Evolutionary conservation across 2,329 filamentous ascomycete genomes (phyloP), one percentile per base, ranked within the genome.

Genomic region (Chaetomium sp.): DNA sequence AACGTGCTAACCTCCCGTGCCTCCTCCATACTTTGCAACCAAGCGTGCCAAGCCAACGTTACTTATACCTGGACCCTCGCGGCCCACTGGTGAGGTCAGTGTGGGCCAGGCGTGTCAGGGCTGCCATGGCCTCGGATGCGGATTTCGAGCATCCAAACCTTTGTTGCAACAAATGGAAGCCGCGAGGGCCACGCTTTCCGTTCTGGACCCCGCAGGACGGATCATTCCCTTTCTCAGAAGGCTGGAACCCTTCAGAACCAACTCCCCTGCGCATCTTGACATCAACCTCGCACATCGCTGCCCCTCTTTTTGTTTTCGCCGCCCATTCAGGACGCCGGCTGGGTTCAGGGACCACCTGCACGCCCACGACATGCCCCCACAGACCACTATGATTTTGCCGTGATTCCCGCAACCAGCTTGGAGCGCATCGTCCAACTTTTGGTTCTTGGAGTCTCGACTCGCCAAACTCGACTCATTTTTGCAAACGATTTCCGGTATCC

Each of bases 221-320:
- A 64, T 64, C 60, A 51, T 53, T 60, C 54, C 60, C 50, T 12
- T 53, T 45, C 49, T 52, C 11, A 37, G 37, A 37, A 48, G 36
- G n/a, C 34, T 38, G 45, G 53, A 44, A 54, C 57, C 48, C 38
- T 52, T 52, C 49, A 44, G 46, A 54, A 46, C 40, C 52, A 50
- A 37, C 50, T 52, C 53, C 59, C 56, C 56, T 61, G 59, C 55
- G 36, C 55, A 55, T 56, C 59, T 51, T 59, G 58, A 61, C 61
- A 59, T 61, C 57, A 58, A 54, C 52, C 48, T 41, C 44, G 45
- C 56, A 38, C 43, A 48, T 51, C 34, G 38, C 46, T 32, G 38
- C 47, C 55, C 50, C 51, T 36, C 14, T 37, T 52, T 52, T 41
- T 45, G 37, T 37, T 4, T 40, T 56, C 54, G 35, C 42, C 52